A percentile compares a stretch with the other conserved stretches of the same genome.
These are phyloP conservation scores for Eucommia ulmoides DNA, from an alignment of 257 asterid genomes.

Conservation along the genomic window DNA sequence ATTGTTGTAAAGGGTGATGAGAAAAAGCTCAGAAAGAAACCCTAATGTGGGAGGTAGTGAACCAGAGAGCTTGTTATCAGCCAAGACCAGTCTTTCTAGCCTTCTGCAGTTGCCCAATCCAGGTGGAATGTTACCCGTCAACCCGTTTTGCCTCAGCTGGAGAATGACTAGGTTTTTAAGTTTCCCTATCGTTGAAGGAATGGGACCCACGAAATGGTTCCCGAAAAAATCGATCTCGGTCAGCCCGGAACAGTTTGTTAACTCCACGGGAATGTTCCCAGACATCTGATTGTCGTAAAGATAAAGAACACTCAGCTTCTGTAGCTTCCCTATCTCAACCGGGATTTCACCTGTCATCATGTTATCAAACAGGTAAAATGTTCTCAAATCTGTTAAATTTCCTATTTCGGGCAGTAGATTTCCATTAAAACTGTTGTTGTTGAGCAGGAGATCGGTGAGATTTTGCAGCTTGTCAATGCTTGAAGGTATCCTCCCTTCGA, in stretches of 20 bases:
- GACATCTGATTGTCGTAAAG: constrained; percentile 76
- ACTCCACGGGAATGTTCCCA: constrained; percentile 54
- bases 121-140: constrained; percentile 61
- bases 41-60: constrained; percentile 54
- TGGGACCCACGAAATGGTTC: constrained; percentile 49
- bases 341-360: constrained; percentile 61
- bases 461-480: constrained; percentile 31
- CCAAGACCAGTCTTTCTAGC: constrained; percentile 54
- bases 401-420: constrained; percentile 53
- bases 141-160: constrained; percentile 61
- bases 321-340: constrained; percentile 53
- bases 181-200: constrained; percentile 71
- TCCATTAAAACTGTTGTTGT: constrained; percentile 70
- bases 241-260: constrained; percentile 59
- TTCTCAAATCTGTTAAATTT: constrained; percentile 46
- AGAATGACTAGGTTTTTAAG: constrained; percentile 53
- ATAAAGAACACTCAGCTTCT: constrained; percentile 36
- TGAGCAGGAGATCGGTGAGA: constrained; percentile 77
- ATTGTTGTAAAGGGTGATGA: constrained; percentile 72
- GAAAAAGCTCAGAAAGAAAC: constrained; percentile 44
- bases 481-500: constrained; percentile 41
- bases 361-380: constrained; percentile 50
- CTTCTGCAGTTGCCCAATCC: constrained; percentile 74
- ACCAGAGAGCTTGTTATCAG: constrained; percentile 81
- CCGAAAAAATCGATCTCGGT: constrained; percentile 64